A percentile compares a stretch with the other conserved stretches of the same genome.
Evolutionary conservation across 768 basidiomycete species (phyloP).

Genomic region (Hygrophoropsis aurantiaca): DNA sequence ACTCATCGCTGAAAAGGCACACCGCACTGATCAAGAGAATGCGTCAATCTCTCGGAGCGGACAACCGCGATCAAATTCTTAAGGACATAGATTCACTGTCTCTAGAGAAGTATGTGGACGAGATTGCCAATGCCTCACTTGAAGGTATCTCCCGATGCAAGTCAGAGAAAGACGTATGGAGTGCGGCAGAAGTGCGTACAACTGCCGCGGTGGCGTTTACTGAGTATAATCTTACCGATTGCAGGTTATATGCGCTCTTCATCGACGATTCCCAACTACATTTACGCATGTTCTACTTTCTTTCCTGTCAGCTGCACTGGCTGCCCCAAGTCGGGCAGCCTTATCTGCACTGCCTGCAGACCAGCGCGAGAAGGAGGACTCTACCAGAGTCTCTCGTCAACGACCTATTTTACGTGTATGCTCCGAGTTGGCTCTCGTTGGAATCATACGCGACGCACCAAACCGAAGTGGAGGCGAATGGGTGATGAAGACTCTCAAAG

Average conservation of each 20-base stretch:
- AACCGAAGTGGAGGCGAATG: constrained; percentile 78
- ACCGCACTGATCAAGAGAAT: constrained; percentile 95
- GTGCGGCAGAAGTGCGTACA: constrained; percentile 80
- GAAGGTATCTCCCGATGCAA: constrained; percentile 89
- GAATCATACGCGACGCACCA: constrained; percentile 73
- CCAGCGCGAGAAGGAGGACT: constrained; percentile 92
- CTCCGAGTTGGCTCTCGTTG: constrained; percentile 87
- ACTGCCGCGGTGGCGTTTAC: not conserved
- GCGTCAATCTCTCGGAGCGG: constrained; percentile 78
- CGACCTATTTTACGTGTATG: constrained; percentile 84
- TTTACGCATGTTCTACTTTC: constrained; percentile 76
- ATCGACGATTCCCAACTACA: constrained; percentile 77
- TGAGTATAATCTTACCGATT: constrained; percentile 1
- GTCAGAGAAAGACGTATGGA: constrained; percentile 89
- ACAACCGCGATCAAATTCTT: constrained; percentile 82
- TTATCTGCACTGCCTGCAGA: constrained; percentile 63
- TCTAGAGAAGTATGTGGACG: constrained; percentile 94
- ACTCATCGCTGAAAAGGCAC: constrained; percentile 94
- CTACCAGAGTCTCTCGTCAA: constrained; percentile 73
- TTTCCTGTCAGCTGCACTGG: constrained; percentile 55
- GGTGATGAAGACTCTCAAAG: constrained; percentile 85
- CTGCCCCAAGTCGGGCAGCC: constrained; percentile 56
- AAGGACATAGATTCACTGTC: constrained; percentile 91
- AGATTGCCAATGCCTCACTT: constrained; percentile 82
- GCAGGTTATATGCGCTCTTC: constrained; percentile 86